These are phyloP conservation scores for carrot (Daucus carota) DNA, from an alignment of 129 eudicot species.

Conservation along the genomic window DH1_v3.0 NC_030384.2:41430001-41430500, in stretches of 20 bases:
- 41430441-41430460: neutral
- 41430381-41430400: conserved; percentile 33
- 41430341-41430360: conserved; percentile 59
- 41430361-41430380: conserved; percentile 60
- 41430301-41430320: conserved; percentile 46
- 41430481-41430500: neutral
- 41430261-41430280: conserved; percentile 46
- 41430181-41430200: conserved; percentile 98
- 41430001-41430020: neutral
- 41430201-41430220: conserved; percentile 94
- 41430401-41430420: conserved; percentile 3
- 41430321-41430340: conserved; percentile 75
- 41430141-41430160: conserved; percentile 95
- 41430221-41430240: conserved; percentile 75
- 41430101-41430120: conserved; percentile 74
- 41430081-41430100: conserved; percentile 45
- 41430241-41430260: conserved; percentile 64
- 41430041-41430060: conserved; percentile 52
- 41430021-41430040: neutral
- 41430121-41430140: conserved; percentile 77
- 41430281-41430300: conserved; percentile 54
- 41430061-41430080: conserved; percentile 45
- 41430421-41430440: neutral
- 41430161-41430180: conserved; percentile 82
- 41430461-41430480: neutral